Evolutionary conservation across 2,329 filamentous ascomycete genomes (phyloP), one percentile per base, ranked within the genome.

Genomic region (Aspergillus unguis): DNA sequence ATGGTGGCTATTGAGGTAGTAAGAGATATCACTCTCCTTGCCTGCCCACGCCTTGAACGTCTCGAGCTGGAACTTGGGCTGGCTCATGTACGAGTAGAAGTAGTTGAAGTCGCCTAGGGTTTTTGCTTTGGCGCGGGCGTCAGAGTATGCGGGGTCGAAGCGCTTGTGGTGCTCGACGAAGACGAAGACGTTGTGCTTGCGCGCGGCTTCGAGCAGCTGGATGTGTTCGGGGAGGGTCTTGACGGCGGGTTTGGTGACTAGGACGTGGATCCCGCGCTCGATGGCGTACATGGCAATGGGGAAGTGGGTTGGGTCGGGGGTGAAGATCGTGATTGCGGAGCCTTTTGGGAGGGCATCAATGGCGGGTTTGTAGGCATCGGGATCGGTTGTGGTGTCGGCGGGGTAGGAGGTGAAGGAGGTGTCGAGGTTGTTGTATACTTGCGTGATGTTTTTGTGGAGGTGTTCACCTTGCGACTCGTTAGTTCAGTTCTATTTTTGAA

Each of bases 11-110:
- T 96, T 96, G 60, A 96, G 83, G 74, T 96, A 96, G 78, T 96
- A 96, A 7, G 87, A 92, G 64, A 96, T 96, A 71, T 96, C 92
- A 29, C 87, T 92, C 62, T 96, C 91, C 64, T 86, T 85, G 58
- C 92, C 92, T 0, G 92, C 92, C 91, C 91, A 96, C 3, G 90
- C 87, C 74, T 90, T 92, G 84, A 96, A 96, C 0, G 91, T 96
- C 78, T 95, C 88, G 44, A 96, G 82, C 75, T 95, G 91, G 46
- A 81, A 90, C 76, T 95, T 95, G 55, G 87, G 88, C 78, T 96
- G 91, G 45, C 85, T 90, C 91, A 96, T 95, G 82, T 96, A 96
- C 63, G 84, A 87, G 81, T 96, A 96, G 71, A 95, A 96, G 80
- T 96, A 96, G 79, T 95, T 96, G 84, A 96, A 96, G 75, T 96